Conservation (phyloP, 495 filamentous ascomycete genomes). For the Aspergillus funiculosus region DNA sequence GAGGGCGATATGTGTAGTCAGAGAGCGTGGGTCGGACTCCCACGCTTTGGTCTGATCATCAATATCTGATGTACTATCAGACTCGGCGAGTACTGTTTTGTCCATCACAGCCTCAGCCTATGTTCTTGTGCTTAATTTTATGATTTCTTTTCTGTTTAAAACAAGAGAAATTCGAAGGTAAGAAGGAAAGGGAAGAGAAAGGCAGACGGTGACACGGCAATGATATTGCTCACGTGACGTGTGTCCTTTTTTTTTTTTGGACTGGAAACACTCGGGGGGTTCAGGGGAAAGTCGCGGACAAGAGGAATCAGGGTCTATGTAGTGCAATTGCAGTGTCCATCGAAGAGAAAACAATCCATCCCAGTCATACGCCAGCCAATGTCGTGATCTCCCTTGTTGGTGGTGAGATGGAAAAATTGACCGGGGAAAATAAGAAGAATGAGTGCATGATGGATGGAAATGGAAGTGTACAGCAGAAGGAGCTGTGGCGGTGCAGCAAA, state of each 20-base stretch:
- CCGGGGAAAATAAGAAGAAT: not conserved
- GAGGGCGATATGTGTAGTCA: constrained; percentile 15
- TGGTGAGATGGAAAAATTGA: constrained; percentile 10
- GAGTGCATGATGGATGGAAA: not conserved
- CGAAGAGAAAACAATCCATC: constrained; percentile 3
- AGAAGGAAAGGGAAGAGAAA: not conserved
- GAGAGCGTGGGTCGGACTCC: constrained; percentile 33
- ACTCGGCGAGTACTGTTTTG: constrained; percentile 29
- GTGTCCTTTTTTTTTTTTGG: not conserved
- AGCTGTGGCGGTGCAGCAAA: constrained; percentile 16
- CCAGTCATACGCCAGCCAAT: constrained; percentile 3
- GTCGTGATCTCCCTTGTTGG: constrained; percentile 15
- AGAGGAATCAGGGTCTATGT: constrained; percentile 1
- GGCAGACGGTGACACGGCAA: not conserved
- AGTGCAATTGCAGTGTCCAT: constrained; percentile 1
- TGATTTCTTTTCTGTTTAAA: not conserved
- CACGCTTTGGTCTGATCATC: constrained; percentile 38
- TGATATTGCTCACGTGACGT: constrained; percentile 12
- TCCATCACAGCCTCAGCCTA: constrained; percentile 33
- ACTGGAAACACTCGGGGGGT: not conserved
- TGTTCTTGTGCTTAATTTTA: constrained; percentile 4
- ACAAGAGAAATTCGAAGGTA: not conserved
- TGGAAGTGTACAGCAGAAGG: too few species aligned
- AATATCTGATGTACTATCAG: constrained; percentile 34
- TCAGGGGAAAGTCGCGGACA: not conserved